Percentiles rank a stretch among this genome's conserved stretches.
Conservation (phyloP, 495 filamentous ascomycete species). For the Pseudoneurospora amorphoporcata region DNA sequence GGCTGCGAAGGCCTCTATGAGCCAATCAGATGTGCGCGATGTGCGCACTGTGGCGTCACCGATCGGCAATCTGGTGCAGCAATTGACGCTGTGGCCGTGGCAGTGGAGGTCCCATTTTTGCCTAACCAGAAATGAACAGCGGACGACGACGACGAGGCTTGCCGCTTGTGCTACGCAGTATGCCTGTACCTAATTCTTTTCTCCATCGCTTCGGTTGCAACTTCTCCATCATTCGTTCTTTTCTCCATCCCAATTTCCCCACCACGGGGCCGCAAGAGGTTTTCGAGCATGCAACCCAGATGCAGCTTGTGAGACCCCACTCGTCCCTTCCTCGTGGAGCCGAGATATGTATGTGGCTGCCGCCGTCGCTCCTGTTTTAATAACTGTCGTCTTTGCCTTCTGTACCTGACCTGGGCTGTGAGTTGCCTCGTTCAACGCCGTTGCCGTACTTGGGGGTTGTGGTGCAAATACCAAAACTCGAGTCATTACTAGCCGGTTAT, state of each 20-base stretch:
- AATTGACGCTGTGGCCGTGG: not conserved
- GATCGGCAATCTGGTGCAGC: slow-evolving; percentile 8
- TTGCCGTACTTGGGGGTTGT: not conserved
- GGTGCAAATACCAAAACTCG: not conserved
- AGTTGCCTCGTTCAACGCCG: not conserved
- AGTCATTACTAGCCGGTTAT: not conserved
- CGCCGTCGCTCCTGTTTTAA: not conserved
- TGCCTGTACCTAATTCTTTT: not conserved
- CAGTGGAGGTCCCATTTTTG: not conserved
- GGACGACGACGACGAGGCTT: not conserved
- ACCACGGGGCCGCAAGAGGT: not conserved
- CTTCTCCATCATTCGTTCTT: not conserved
- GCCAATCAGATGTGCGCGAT: slow-evolving; percentile 1
- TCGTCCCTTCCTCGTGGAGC: not conserved
- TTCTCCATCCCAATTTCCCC: not conserved
- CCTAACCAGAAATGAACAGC: not conserved
- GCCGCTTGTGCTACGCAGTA: not conserved
- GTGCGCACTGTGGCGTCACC: slow-evolving; percentile 10
- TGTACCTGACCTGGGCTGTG: not conserved
- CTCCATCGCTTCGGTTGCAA: not conserved
- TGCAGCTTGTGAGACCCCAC: not conserved
- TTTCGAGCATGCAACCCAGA: not conserved
- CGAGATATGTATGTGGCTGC: not conserved
- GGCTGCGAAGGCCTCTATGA: not conserved
- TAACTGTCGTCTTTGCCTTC: not conserved